Base-by-base conservation (phyloP, 2,329 filamentous ascomycete species). In the Exophiala xenobiotica region DNA sequence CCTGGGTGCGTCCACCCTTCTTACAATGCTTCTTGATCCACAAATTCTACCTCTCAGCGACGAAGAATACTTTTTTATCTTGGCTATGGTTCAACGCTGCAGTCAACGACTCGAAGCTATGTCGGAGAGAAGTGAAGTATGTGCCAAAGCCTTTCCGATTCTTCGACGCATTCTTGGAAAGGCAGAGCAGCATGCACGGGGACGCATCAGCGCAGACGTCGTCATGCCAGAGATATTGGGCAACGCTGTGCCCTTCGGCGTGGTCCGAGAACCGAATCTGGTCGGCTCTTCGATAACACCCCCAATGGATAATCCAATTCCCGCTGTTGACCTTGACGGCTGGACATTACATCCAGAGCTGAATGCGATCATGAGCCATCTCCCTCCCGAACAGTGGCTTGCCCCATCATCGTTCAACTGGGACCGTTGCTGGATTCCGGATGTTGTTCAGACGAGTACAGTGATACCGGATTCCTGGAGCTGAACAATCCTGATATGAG, bases 1-100 rank as follows among this genome's bases (percentile, higher is more conserved):
- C 51, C 69, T 72, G 38, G 69, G 67, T 1, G 68, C 69, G 4
- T 63, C 70, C 1, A 64, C 67, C 4, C 50, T 70, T 1, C 61
- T 46, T 12, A 46, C 46, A 12, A 41, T 54, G 11, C 43, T 54
- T 14, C 12, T 20, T 9, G 11, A 14, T 14, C 12, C 11, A 12
- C 52, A 69, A 5, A 59, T 65, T 43, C 61, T 64, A 23, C 61
- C 65, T 0, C 63, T 68, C 16, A 62, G 51, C 43, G 57, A 61
- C 8, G 49, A 54, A 22, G 66, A 70, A 41, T 67, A 62, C 16
- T 53, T 62, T 37, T 64, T 67, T 38, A 64, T 60, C 14, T 64
- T 67, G 35, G 59, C 58, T 9, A 45, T 63, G 1, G 58, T 71
- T 11, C 52, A 57, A 19, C 61, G 64, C 19, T 63, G 67, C 2